phyloP scores from a whole-genome alignment of 108 stramenopile genomes.

The Nannochloropsis gaditana region DNA sequence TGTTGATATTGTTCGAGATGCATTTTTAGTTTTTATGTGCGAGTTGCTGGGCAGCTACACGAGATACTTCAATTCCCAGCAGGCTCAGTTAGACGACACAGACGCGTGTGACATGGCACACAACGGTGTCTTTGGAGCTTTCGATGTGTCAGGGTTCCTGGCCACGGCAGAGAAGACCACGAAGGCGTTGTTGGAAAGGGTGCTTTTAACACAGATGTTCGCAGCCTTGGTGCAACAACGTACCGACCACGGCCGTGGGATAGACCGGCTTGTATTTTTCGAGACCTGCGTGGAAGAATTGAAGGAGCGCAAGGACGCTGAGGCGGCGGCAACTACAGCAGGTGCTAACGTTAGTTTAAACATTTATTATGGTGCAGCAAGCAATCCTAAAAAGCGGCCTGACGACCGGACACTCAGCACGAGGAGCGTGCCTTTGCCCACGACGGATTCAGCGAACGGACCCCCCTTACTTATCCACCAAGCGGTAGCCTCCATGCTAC shows the following conservation, averaged over 20 bases:
- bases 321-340: background rate
- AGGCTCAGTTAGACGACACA: background rate
- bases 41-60: background rate
- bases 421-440: background rate
- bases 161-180: background rate
- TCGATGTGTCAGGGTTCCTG: background rate
- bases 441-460: background rate
- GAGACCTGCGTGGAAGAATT: slow-evolving; percentile 21
- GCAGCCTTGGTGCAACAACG: slow-evolving; percentile 21
- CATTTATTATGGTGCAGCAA: background rate
- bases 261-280: slow-evolving; percentile 23
- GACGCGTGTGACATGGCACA: background rate
- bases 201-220: slow-evolving; percentile 25
- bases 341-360: background rate
- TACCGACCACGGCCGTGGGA: background rate
- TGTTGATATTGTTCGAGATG: background rate
- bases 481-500: background rate
- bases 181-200: background rate
- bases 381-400: background rate
- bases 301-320: slow-evolving; percentile 14
- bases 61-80: background rate
- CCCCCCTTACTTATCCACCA: background rate
- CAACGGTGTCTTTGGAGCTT: background rate
- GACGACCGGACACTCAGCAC: background rate
- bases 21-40: slow-evolving; percentile 16